These are phyloP conservation scores for Bacterosira constricta DNA, from an alignment of 108 stramenopile species.

Conservation along the genomic window DNA sequence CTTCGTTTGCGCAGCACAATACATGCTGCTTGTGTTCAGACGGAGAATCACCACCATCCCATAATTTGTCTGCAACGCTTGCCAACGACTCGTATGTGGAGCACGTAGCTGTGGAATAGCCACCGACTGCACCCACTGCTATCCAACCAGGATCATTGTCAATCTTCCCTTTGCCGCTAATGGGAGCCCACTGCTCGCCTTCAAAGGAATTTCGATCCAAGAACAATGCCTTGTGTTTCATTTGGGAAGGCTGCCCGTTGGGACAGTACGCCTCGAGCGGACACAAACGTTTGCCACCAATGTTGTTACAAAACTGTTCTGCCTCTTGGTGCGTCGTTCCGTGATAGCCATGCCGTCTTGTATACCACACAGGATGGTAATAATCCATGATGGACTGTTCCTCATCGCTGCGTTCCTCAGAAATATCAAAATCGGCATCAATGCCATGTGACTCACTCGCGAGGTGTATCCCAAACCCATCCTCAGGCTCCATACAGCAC, in stretches of 20 bases:
- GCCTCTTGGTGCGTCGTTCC: conserved; percentile 25
- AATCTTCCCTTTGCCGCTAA: background rate
- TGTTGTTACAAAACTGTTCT: conserved; percentile 22
- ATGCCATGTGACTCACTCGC: background rate
- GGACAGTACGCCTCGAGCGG: conserved; percentile 33
- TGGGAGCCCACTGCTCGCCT: conserved; percentile 38
- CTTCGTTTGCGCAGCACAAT: conserved; percentile 16
- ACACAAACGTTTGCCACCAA: conserved; percentile 20
- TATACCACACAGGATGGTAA: conserved; percentile 33
- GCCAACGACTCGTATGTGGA: background rate
- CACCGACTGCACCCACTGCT: conserved; percentile 10
- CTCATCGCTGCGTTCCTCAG: background rate
- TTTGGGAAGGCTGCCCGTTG: conserved; percentile 1
- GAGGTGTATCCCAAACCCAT: background rate
- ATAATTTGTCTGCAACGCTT: background rate
- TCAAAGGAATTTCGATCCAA: conserved; percentile 7
- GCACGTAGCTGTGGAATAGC: background rate
- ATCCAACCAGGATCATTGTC: conserved; percentile 17
- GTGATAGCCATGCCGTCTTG: conserved; percentile 29
- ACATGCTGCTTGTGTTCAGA: conserved; percentile 30
- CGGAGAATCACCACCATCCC: conserved; percentile 4
- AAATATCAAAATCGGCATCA: background rate
- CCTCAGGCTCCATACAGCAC: conserved; percentile 20
- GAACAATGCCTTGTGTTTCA: conserved; percentile 2
- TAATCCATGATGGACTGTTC: conserved; percentile 15